Conservation (phyloP, 2,329 filamentous ascomycete species). For the Chrysosporium keratinophilum region DNA sequence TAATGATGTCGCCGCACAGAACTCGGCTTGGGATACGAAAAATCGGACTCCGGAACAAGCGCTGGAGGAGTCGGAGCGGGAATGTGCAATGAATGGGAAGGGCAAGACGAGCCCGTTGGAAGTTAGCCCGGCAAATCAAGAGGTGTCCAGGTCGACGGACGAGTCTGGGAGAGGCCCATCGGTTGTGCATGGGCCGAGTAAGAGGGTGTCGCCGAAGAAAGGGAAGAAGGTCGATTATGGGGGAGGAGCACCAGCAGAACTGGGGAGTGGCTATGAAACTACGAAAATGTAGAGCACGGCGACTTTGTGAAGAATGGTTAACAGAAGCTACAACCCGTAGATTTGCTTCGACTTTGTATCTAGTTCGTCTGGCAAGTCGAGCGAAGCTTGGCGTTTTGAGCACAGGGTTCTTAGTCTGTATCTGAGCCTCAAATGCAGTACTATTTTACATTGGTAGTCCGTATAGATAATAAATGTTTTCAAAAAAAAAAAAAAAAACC, state of each 20-base stretch:
- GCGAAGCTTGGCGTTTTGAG: not conserved
- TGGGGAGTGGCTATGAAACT: slow-evolving; percentile 1
- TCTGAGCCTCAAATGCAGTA: no score
- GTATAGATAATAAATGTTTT: not conserved
- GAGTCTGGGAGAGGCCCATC: slow-evolving; percentile 38
- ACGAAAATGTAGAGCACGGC: not conserved
- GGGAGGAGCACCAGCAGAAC: slow-evolving; percentile 5
- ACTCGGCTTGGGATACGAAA: slow-evolving; percentile 58
- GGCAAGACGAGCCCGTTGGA: slow-evolving; percentile 44
- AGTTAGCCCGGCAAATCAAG: slow-evolving; percentile 51
- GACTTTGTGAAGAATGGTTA: not conserved
- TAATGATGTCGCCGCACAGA: slow-evolving; percentile 46
- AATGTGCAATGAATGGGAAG: slow-evolving; percentile 35
- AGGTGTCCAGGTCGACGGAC: slow-evolving; percentile 44
- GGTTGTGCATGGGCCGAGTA: slow-evolving; percentile 32
- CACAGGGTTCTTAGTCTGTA: not conserved
- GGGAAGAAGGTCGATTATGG: slow-evolving; percentile 21
- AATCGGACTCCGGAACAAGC: slow-evolving; percentile 58
- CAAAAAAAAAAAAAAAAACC: not conserved
- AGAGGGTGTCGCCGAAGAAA: slow-evolving; percentile 30
- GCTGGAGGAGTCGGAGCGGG: slow-evolving; percentile 23
- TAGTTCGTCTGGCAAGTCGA: not conserved
- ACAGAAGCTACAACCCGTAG: not conserved
- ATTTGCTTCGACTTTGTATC: not conserved
- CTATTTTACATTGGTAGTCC: no score